phyloP scores from a whole-genome alignment of 176 grass and related monocot species.

The Sorghum bicolor region DNA sequence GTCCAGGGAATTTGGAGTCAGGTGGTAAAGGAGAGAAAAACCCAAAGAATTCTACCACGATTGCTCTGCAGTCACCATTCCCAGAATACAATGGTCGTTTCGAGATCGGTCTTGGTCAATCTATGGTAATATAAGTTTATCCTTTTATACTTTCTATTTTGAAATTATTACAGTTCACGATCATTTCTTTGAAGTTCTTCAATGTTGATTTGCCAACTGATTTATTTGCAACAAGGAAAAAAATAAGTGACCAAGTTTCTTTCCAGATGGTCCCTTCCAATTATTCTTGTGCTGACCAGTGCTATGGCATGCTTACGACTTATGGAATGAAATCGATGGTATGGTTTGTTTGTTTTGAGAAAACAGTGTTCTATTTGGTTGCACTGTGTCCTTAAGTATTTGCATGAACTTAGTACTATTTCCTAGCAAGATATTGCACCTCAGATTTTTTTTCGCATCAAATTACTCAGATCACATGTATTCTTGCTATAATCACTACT shows the following conservation, averaged over 20 bases:
- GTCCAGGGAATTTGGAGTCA: slow-evolving; percentile 37
- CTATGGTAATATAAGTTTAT: slow-evolving; percentile 50
- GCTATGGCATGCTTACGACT: slow-evolving; percentile 62
- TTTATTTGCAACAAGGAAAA: not conserved
- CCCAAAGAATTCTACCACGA: slow-evolving; percentile 40
- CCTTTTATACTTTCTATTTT: not conserved
- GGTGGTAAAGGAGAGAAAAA: slow-evolving; percentile 51
- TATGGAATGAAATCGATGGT: slow-evolving; percentile 68
- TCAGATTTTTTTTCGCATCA: not conserved
- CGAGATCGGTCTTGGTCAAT: slow-evolving; percentile 69
- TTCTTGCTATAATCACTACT: not conserved
- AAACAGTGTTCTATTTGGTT: not conserved
- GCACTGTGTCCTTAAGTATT: not conserved
- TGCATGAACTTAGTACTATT: not conserved
- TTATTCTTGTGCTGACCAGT: slow-evolving; percentile 64
- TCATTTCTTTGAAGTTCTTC: not conserved
- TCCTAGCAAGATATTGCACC: not conserved
- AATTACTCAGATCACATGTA: not conserved
- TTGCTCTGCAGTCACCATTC: slow-evolving; percentile 42
- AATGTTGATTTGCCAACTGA: not conserved
- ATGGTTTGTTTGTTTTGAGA: slow-evolving; percentile 8
- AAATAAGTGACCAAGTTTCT: not conserved
- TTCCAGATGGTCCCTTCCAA: slow-evolving; percentile 52
- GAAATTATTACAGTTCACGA: not conserved
- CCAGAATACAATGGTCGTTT: slow-evolving; percentile 56